Conservation (phyloP, 768 basidiomycete species). For the Russula griseocarnosa region DNA sequence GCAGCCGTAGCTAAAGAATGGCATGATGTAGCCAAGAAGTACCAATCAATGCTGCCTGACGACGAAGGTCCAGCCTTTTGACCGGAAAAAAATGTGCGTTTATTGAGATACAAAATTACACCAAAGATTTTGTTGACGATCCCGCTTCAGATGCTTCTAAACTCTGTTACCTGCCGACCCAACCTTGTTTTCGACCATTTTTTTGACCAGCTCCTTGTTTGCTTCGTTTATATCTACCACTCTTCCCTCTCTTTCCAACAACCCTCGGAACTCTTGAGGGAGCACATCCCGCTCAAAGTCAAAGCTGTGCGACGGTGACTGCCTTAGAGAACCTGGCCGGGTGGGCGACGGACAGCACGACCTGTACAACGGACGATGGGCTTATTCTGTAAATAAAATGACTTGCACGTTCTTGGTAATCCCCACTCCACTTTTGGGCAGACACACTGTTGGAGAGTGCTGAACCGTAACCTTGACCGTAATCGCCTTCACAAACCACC, state of each 20-base stretch:
- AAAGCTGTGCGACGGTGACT: conserved; percentile 65
- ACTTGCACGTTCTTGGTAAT: background rate
- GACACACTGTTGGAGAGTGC: no score
- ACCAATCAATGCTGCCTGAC: conserved; percentile 20
- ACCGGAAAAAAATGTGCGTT: background rate
- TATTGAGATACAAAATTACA: background rate
- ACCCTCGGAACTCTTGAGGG: conserved; percentile 76
- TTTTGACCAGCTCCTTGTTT: conserved; percentile 71
- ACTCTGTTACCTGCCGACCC: background rate
- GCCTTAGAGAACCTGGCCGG: conserved; percentile 97
- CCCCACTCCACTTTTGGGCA: conserved; percentile 64
- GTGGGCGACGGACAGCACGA: conserved; percentile 91
- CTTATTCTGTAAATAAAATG: conserved; percentile 35
- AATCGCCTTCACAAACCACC: no score
- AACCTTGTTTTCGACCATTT: conserved; percentile 48
- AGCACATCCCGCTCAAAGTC: conserved; percentile 79
- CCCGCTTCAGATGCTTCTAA: conserved; percentile 4
- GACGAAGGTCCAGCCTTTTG: conserved; percentile 6
- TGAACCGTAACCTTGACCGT: no score
- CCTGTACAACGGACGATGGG: conserved; percentile 50
- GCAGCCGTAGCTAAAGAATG: conserved; percentile 14
- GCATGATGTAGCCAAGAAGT: conserved; percentile 14
- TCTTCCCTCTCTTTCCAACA: conserved; percentile 69
- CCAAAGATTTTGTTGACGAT: conserved; percentile 1
- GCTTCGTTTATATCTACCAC: conserved; percentile 73